Evolutionary conservation across 768 basidiomycete species (phyloP), one percentile per base, ranked within the genome.

Genomic region (Thelephora aurantiotincta): DNA sequence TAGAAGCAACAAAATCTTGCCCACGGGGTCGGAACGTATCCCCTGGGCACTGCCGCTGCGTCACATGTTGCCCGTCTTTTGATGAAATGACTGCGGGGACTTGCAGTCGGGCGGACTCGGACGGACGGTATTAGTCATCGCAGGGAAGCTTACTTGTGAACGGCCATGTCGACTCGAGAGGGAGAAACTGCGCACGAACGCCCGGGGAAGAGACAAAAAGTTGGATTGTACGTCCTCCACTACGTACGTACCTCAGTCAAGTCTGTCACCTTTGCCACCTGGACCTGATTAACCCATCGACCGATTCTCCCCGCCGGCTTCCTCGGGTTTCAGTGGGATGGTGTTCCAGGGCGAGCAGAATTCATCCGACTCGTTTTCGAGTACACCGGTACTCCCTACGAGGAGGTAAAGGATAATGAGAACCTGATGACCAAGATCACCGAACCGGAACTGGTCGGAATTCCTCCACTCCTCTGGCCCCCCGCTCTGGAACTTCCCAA

Each of bases 301-400:
- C 14, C 18, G 33, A 22, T 30, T 42, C 14, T 9, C 26, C 9
- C 26, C 35, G 45, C 30, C 35, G 20, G 33, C n/a, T 26, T 46
- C 14, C 34, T 26, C 13, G 18, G 2, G 14, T 35, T 6, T 3
- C 49, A 61, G 60, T 64, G 63, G 63, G 57, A 58, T 20, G 58
- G 54, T 2, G 51, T 66, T 22, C 67, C 66, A 4, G 67, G 67
- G 1, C 60, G 67, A 36, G 67, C 63, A 13, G 67, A 69, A 48
- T 61, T 57, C 52, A 52, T 68, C 47, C 63, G 67, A 3, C 63
- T 69, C 42, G 59, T 59, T 7, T 60, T 69, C 51, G 65, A 68
- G 51, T 59, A 62, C 42, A 60, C 62, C 11, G 62, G 63, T 1
- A 54, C 63, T 5, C 55, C 59, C 3, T 69, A 67, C 55, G 50